Conservation (phyloP, 192 early-diverging fungal genomes). For the Funneliformis geosporum region DNA sequence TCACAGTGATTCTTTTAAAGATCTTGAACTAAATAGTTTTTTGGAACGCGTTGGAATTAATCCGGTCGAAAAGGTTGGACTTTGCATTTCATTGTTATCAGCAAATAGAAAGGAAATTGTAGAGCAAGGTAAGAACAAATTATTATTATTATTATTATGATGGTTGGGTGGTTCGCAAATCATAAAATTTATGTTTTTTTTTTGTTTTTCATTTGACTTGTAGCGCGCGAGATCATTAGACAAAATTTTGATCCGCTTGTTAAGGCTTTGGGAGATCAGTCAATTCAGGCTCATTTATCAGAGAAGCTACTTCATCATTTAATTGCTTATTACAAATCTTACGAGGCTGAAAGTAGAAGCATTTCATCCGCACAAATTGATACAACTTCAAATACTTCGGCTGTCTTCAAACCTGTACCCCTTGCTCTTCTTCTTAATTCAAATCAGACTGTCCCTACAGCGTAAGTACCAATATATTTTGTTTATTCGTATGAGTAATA, state of each 20-base stretch:
- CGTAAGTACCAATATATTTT: constrained; percentile 10
- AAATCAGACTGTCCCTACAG: constrained; percentile 1
- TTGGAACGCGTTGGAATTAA: constrained; percentile 41
- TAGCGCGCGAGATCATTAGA: constrained; percentile 27
- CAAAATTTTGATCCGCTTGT: constrained; percentile 28
- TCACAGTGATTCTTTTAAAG: constrained; percentile 46
- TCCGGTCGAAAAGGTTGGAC: constrained; percentile 40
- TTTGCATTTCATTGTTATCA: constrained; percentile 43
- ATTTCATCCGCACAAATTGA: constrained; percentile 19
- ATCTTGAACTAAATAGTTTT: constrained; percentile 46
- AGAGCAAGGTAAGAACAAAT: constrained; percentile 38
- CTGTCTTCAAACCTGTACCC: constrained; percentile 19
- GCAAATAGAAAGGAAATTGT: constrained; percentile 44
- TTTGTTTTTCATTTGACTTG: not conserved
- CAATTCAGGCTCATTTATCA: constrained; percentile 9
- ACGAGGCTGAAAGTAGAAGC: constrained; percentile 15
- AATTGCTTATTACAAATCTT: constrained; percentile 3
- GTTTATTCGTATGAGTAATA: constrained; percentile 1
- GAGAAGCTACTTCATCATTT: constrained; percentile 8
- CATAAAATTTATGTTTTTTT: constrained; percentile 5
- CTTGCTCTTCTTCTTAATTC: not conserved
- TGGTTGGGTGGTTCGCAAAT: not conserved
- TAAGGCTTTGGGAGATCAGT: constrained; percentile 7
- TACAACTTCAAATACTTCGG: not conserved
- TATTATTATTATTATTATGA: not conserved